Base-by-base conservation (phyloP, 176 grass and related monocot genomes). In the Triticum timopheevii region DNA sequence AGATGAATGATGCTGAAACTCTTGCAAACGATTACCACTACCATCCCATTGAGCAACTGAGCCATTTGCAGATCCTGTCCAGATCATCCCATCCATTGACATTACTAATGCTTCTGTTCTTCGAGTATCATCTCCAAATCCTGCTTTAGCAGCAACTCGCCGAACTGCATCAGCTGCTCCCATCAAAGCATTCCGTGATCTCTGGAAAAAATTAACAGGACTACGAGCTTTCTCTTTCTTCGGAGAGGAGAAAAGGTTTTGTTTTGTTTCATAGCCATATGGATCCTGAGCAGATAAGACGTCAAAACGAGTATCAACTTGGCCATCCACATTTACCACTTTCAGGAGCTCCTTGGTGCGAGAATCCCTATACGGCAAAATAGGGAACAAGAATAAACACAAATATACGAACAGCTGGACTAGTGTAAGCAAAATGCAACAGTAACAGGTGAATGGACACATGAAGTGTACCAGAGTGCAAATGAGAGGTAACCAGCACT, bases 131-230 rank as follows among this genome's bases (percentile, higher is more conserved):
- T 96, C 94, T 63, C 87, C 92, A 11, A 96, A 96, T 77, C 89
- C 94, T 66, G 89, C 94, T 89, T 90, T 93, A 50, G 72, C 91
- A 65, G 94, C 94, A 86, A 90, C 94, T 86, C 89, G 89, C 38
- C 91, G 86, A 75, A 96, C 91, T 78, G 82, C 90, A 82, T 96
- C 94, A 90, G 94, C 91, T 88, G 94, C 94, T 78, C 91, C 94
- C 73, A 93, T 88, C 86, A 96, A 84, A 78, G 89, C 94, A 90
- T 93, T 93, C 35, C 91, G 81, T 80, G 94, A 96, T 83, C 94
- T 88, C 82, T 96, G 92, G 63, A 96, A 92, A 70, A 96, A 96
- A 49, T 90, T 82, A 79, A 93, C 69, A 77, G 94, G 87, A 83
- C 87, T 88, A 67, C 79, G 89, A 40, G 87, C 15, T 93, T 96